Conservation (phyloP, 345 rosid species). For the Sonneratia caseolaris region DNA sequence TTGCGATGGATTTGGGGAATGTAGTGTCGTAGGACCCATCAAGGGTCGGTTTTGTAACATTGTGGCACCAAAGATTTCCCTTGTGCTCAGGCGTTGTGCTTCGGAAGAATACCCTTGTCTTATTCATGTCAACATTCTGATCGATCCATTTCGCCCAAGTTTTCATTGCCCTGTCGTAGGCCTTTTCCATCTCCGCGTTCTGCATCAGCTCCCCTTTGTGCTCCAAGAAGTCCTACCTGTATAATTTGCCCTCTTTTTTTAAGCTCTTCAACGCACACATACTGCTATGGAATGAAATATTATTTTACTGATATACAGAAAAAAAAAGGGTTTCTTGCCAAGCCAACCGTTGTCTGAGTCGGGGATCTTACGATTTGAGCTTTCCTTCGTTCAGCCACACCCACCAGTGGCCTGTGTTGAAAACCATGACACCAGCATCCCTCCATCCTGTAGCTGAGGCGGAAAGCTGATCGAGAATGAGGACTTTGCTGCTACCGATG, state of each 20-base stretch:
- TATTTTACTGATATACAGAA: too few species aligned
- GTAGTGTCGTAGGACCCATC: constrained; percentile 15
- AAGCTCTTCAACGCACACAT: background rate
- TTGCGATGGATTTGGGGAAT: constrained; percentile 16
- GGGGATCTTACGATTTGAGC: constrained; percentile 13
- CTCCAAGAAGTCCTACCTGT: constrained; percentile 21
- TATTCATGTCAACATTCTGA: constrained; percentile 13
- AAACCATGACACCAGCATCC: constrained; percentile 40
- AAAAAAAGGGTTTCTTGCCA: background rate
- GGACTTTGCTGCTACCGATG: constrained; percentile 16
- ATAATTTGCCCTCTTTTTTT: background rate
- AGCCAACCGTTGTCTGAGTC: background rate
- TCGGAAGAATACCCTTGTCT: constrained; percentile 32
- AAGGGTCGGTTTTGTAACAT: constrained; percentile 19
- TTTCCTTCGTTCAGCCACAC: constrained; percentile 7
- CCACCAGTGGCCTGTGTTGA: constrained; percentile 58
- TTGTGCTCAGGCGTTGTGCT: constrained; percentile 36
- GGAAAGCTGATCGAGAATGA: constrained; percentile 29
- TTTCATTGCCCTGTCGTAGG: constrained; percentile 25
- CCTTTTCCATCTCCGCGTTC: constrained; percentile 26
- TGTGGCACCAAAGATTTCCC: constrained; percentile 25
- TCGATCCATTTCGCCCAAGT: constrained; percentile 44
- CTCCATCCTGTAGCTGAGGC: constrained; percentile 23
- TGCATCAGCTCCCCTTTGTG: constrained; percentile 18
- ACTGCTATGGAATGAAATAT: too few species aligned